Evolutionary conservation across 768 basidiomycete genomes (phyloP).

Genomic region (Leucocoprinus sp.): DNA sequence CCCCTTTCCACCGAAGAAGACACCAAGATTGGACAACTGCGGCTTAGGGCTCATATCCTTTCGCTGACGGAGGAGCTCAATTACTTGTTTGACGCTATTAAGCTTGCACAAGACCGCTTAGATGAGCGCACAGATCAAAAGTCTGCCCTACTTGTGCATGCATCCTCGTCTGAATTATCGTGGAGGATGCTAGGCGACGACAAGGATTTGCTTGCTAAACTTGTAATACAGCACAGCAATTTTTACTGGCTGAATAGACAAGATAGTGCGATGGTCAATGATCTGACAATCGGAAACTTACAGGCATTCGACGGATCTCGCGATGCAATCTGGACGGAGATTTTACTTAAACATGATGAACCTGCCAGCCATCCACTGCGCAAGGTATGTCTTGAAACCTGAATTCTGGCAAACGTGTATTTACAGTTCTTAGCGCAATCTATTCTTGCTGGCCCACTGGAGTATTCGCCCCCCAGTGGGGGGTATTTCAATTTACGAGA

Average conservation of each 20-base stretch:
- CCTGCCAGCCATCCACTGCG: constrained; percentile 60
- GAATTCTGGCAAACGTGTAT: background rate
- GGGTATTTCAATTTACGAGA: constrained; percentile 84
- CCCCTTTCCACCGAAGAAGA: constrained; percentile 36
- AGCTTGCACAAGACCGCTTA: constrained; percentile 70
- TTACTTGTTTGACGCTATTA: constrained; percentile 80
- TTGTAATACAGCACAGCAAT: constrained; percentile 71
- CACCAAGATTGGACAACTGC: constrained; percentile 44
- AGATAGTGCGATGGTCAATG: constrained; percentile 80
- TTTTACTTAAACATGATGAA: constrained; percentile 71
- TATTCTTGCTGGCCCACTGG: constrained; percentile 78
- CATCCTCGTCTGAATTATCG: constrained; percentile 78
- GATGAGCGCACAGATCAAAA: constrained; percentile 63
- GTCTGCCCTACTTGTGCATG: constrained; percentile 72
- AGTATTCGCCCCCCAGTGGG: constrained; percentile 83
- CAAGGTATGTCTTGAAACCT: constrained; percentile 40
- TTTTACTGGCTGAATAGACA: constrained; percentile 82
- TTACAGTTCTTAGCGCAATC: constrained; percentile 39
- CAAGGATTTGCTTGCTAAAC: constrained; percentile 70
- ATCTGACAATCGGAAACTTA: constrained; percentile 65
- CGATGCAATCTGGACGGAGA: constrained; percentile 80
- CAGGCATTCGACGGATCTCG: constrained; percentile 82
- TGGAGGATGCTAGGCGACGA: constrained; percentile 85
- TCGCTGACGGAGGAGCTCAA: constrained; percentile 72
- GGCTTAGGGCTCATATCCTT: constrained; percentile 64